Evolutionary conservation across 2,329 filamentous ascomycete genomes (phyloP), one percentile per base, ranked within the genome.

Genomic region (Ophiosphaerella herpotricha): DNA sequence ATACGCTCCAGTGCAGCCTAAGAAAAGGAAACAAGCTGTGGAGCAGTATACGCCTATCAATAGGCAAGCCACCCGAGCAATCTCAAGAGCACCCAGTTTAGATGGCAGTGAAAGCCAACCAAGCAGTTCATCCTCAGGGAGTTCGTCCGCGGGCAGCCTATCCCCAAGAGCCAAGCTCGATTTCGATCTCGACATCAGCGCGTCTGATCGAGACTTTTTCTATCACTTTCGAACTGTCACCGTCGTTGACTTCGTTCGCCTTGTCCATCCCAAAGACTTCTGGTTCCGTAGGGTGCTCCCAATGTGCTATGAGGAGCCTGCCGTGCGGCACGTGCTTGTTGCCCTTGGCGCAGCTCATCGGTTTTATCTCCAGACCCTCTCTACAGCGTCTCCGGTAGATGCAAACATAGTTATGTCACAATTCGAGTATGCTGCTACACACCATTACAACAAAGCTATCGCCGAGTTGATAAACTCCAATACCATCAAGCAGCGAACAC

Each of bases 231-330:
- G 49, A 13, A 29, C 46, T 24, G 44, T 52, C 16, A 52, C 49
- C 23, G 36, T 52, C 39, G 36, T 49, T 29, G 49, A 52, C 26
- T 49, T 52, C 9, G 40, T 49, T 24, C 49, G 49, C 8, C 21
- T 52, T 35, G 46, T 35, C 49, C 48, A 37, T 18, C 49, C 49
- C 7, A 36, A 45, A 24, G 39, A 52, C 11, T 52, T 52, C 21
- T 52, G 49, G 49, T 52, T 37, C 23, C 49, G 37, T 11, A 44
- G 49, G 23, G 49, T 52, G 14, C 45, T 52, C 16, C 49, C 49
- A n/a, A 52, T 52, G 49, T 49, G 46, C n/a, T 46, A 52, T 16
- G 18, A 48, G 13, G 49, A 52, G n/a, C 43, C 48, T 8, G 48
- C 44, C 12, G 32, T 51, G 2, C 43, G 48, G 18, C 38, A 51